Evolutionary conservation across 176 grass and related monocot genomes (phyloP).

Genomic region (Triticum timopheevii): DNA sequence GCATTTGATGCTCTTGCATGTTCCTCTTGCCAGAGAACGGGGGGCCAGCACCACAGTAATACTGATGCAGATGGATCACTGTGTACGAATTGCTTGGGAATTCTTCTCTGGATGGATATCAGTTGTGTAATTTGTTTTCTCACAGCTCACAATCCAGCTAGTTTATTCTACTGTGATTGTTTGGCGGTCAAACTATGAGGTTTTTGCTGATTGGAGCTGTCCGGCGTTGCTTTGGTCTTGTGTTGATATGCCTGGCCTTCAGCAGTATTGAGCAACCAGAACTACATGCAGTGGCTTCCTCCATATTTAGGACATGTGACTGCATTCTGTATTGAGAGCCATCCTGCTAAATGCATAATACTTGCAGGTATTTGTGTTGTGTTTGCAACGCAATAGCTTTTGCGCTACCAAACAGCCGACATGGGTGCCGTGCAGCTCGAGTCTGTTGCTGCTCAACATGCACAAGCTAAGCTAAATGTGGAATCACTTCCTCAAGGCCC

Average conservation of each 20-base stretch:
- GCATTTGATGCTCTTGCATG: slow-evolving; percentile 73
- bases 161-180: slow-evolving; percentile 44
- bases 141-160: slow-evolving; percentile 41
- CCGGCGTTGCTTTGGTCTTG: slow-evolving; percentile 59
- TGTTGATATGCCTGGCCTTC: slow-evolving; percentile 58
- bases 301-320: slow-evolving; percentile 39
- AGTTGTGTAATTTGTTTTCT: slow-evolving; percentile 40
- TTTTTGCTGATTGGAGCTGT: slow-evolving; percentile 68
- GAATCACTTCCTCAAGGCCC: slow-evolving; percentile 15
- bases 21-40: slow-evolving; percentile 76
- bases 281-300: slow-evolving; percentile 39
- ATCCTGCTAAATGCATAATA: slow-evolving; percentile 63
- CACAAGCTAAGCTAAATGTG: slow-evolving; percentile 31
- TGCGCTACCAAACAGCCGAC: slow-evolving; percentile 11
- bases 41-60: slow-evolving; percentile 35
- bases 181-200: slow-evolving; percentile 45
- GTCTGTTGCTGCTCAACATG: slow-evolving; percentile 37
- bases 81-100: slow-evolving; percentile 48
- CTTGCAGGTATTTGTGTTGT: slow-evolving; percentile 83
- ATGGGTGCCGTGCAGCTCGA: slow-evolving; percentile 43
- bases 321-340: slow-evolving; percentile 52
- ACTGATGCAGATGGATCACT: slow-evolving; percentile 50
- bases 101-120: slow-evolving; percentile 45
- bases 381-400: slow-evolving; percentile 35
- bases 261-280: slow-evolving; percentile 44